These are phyloP conservation scores for Sindora glabra DNA, from an alignment of 306 rosid species.

Conservation along the genomic window DNA sequence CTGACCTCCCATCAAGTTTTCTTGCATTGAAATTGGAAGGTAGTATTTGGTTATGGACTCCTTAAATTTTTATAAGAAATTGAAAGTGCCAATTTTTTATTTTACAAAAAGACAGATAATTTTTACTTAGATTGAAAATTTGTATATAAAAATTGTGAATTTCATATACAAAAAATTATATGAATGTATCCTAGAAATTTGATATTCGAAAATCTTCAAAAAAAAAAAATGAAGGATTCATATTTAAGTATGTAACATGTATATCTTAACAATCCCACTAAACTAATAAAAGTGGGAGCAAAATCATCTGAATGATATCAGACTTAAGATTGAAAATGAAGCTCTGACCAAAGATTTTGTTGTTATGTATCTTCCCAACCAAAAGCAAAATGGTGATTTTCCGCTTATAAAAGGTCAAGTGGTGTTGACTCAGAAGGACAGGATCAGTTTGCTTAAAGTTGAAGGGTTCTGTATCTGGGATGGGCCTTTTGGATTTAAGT, in stretches of 20 bases:
- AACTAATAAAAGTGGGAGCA: not conserved
- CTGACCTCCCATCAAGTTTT: slow-evolving; percentile 12
- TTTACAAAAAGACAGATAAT: no score
- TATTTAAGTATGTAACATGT: no score
- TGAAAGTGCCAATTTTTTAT: no score
- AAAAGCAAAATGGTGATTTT: not conserved
- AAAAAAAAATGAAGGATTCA: no score
- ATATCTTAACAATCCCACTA: not conserved
- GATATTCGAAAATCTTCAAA: no score
- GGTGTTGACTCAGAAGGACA: not conserved
- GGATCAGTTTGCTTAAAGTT: not conserved
- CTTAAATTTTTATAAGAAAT: no score
- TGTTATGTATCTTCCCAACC: not conserved
- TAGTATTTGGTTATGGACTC: slow-evolving; percentile 9
- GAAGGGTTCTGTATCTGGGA: not conserved
- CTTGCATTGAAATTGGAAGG: slow-evolving; percentile 11
- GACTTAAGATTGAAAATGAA: not conserved
- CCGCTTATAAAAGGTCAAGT: not conserved
- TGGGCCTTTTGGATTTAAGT: not conserved
- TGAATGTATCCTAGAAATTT: no score
- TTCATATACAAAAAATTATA: no score
- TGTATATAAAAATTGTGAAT: no score
- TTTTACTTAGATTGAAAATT: no score
- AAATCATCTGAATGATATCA: not conserved
- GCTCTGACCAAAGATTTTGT: not conserved